These are phyloP conservation scores for Phytophthora megakarya DNA, from an alignment of 352 stramenopile species.

Conservation along the genomic window DNA sequence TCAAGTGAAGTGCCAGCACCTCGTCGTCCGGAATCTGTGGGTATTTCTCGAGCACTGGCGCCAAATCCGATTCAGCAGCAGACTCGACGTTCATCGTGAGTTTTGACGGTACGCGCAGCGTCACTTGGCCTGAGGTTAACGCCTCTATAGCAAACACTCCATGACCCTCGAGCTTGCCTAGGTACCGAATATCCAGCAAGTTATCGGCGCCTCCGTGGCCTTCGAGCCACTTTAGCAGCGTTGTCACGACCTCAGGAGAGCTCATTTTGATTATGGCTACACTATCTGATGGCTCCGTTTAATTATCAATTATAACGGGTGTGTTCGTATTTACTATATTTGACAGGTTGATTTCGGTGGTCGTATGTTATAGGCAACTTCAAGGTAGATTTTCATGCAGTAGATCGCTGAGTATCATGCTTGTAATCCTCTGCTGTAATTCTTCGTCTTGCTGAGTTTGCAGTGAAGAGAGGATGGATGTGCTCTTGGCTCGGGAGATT, in stretches of 20 bases:
- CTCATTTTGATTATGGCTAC: constrained; percentile 33
- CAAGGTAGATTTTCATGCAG: constrained; percentile 18
- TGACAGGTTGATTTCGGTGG: constrained; percentile 9
- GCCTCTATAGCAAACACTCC: constrained; percentile 52
- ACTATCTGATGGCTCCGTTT: constrained; percentile 20
- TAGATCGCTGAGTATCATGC: constrained; percentile 42
- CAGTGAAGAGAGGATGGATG: constrained; percentile 34
- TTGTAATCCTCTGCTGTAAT: constrained; percentile 42
- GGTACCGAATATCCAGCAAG: constrained; percentile 49
- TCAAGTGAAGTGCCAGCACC: constrained; percentile 60
- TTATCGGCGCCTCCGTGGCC: constrained; percentile 32
- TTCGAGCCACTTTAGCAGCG: constrained; percentile 47
- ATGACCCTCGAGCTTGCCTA: constrained; percentile 48
- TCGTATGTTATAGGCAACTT: constrained; percentile 17
- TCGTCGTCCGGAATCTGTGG: constrained; percentile 52
- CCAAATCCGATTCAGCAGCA: constrained; percentile 47
- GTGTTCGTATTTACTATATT: constrained; percentile 25
- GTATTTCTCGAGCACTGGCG: constrained; percentile 42
- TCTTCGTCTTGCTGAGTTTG: constrained; percentile 36
- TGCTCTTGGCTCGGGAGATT: constrained; percentile 30
- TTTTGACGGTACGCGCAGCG: constrained; percentile 54
- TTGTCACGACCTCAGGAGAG: constrained; percentile 30
- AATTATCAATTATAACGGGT: constrained; percentile 14
- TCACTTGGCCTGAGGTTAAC: constrained; percentile 43
- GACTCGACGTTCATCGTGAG: constrained; percentile 61